Evolutionary conservation across 768 basidiomycete species (phyloP), one percentile per base, ranked within the genome.

Genomic region (Podaxis rugospora): DNA sequence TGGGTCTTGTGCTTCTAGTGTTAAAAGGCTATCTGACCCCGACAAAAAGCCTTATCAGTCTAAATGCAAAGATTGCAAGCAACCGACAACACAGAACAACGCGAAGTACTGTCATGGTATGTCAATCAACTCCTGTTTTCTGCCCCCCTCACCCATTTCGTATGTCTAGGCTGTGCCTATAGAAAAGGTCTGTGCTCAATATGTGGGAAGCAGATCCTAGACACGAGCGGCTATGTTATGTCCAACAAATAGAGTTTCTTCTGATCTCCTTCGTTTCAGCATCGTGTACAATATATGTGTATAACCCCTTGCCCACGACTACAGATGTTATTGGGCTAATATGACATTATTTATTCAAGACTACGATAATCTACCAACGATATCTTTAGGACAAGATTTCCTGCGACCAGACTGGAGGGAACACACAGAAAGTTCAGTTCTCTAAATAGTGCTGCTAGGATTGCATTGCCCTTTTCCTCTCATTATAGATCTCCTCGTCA

Each of bases 21-120:
- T 35, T 61, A 64, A 54, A 66, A 53, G 63, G 35, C 68, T 64
- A 18, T 60, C 44, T 66, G 64, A 72, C 66, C 27, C 37, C 37
- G 52, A 39, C 63, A 64, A 64, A 44, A 69, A 93, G 89, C 92
- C 92, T 36, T 94, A 94, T 76, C 86, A 90, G 74, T 82, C 83
- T 39, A 92, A 90, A 71, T 94, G 92, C 70, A 93, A 89, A 73
- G 92, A 92, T 67, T 94, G 92, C 70, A 93, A 93, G 73, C 87
- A 88, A 68, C 80, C 86, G 0, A 84, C 85, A 49, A 92, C 92
- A 7, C 92, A 94, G 80, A 93, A 93, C 71, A 84, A 81, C 68
- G 92, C 89, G 39, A 93, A 92, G 75, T 93, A 91, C 73, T 94
- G 92, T 67, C 92, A 94, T 80, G 89, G 92, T 90, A 67, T 62